A percentile compares a stretch with the other conserved stretches of the same genome.
phyloP scores from a whole-genome alignment of 176 grass and related monocot species.

The Tillandsia leiboldiana region DNA sequence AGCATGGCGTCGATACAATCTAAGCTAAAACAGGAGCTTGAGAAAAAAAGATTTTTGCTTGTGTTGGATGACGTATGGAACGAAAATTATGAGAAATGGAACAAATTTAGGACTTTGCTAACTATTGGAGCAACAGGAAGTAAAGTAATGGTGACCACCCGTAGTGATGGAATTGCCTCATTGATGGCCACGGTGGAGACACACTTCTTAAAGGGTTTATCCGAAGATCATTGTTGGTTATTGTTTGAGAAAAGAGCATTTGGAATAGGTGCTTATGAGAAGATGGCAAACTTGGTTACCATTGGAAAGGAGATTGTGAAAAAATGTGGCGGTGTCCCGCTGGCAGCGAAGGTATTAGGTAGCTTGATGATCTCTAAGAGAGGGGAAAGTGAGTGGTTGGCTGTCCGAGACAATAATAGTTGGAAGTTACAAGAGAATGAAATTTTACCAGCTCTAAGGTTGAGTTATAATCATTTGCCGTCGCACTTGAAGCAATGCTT shows the following conservation, averaged over 20 bases:
- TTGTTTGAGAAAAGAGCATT: constrained; percentile 8
- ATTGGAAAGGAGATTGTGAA: constrained; percentile 23
- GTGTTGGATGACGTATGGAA: too few species aligned
- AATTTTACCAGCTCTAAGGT: constrained; percentile 15
- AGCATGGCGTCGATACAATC: too few species aligned
- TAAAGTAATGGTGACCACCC: constrained; percentile 4
- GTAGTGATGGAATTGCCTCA: not conserved
- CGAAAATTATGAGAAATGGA: too few species aligned
- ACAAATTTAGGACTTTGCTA: too few species aligned
- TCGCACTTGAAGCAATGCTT: constrained; percentile 18
- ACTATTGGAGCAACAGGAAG: not conserved
- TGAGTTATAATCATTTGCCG: constrained; percentile 23
- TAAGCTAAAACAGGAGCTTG: too few species aligned
- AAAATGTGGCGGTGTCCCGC: constrained; percentile 23
- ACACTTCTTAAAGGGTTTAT: not conserved
- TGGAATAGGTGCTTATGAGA: not conserved
- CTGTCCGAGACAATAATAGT: constrained; percentile 15
- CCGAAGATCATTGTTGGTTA: not conserved
- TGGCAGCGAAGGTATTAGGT: constrained; percentile 18
- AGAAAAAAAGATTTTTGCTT: too few species aligned
- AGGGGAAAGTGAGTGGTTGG: constrained; percentile 5
- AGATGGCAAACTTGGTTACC: not conserved
- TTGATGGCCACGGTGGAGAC: constrained; percentile 25
- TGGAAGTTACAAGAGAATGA: constrained; percentile 1
- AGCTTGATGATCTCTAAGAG: constrained; percentile 4